These are phyloP conservation scores for Fraxinus latifolia DNA, from an alignment of 305 asterid species.

Conservation along the genomic window DNA sequence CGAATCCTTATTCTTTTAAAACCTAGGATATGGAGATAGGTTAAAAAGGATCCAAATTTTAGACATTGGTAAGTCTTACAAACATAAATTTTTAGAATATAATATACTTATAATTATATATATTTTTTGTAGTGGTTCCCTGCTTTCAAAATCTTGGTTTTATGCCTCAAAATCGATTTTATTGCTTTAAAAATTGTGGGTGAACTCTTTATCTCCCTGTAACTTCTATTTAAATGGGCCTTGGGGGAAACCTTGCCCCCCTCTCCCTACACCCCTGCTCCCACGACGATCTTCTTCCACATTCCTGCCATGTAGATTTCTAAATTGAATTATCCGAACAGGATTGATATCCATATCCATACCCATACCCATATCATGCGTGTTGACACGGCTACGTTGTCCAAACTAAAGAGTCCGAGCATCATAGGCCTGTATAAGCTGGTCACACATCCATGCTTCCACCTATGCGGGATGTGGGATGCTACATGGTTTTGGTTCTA, in stretches of 20 bases:
- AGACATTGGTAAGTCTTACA: not conserved
- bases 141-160: not conserved
- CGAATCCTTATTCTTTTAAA: not conserved
- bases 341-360: not conserved
- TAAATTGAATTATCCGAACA: not conserved
- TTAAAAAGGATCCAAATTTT: not conserved
- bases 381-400: not conserved
- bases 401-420: not conserved
- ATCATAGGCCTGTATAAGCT: not conserved
- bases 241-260: not conserved
- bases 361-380: not conserved
- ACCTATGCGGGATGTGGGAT: not conserved
- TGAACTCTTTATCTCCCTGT: not conserved
- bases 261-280: not conserved
- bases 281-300: not conserved
- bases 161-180: not conserved
- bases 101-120: not conserved
- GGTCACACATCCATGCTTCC: not conserved
- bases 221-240: not conserved
- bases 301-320: not conserved
- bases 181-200: not conserved
- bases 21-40: not conserved
- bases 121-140: not conserved
- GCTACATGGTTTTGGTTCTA: constrained; percentile 2
- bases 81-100: not conserved